These are phyloP conservation scores for Penicillium sp. DNA, from an alignment of 2,329 filamentous ascomycete genomes.

Conservation along the genomic window DNA sequence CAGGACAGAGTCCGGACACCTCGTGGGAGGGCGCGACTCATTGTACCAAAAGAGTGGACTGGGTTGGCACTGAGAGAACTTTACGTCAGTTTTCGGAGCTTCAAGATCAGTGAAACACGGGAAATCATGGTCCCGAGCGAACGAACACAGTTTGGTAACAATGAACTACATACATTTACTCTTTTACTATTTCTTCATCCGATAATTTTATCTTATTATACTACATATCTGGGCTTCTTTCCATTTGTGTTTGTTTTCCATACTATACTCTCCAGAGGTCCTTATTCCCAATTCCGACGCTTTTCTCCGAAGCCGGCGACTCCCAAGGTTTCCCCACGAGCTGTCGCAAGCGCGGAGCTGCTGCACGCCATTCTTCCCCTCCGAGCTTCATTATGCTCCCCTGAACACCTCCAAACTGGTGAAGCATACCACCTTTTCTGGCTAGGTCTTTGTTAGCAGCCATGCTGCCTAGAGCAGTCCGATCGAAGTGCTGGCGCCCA, in stretches of 20 bases:
- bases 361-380: constrained; percentile 11
- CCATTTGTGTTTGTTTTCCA: neutral
- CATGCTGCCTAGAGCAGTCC: constrained; percentile 42
- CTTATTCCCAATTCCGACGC: constrained; percentile 2
- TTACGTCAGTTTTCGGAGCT: constrained; percentile 25
- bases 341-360: constrained; percentile 12
- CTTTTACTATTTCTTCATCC: neutral
- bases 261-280: neutral
- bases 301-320: constrained; percentile 39
- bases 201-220: neutral
- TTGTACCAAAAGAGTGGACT: constrained; percentile 25
- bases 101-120: constrained; percentile 15
- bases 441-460: constrained; percentile 8
- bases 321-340: constrained; percentile 21
- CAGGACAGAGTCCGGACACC: constrained; percentile 36
- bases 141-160: neutral
- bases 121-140: constrained; percentile 25
- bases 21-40: constrained; percentile 39
- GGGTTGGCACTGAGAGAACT: constrained; percentile 10
- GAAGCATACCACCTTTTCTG: neutral
- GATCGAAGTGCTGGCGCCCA: constrained; percentile 36
- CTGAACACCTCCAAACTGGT: constrained; percentile 15
- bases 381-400: constrained; percentile 25
- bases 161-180: neutral
- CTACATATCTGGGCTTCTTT: neutral